These are phyloP conservation scores for Theobroma cacao DNA, from an alignment of 345 rosid genomes.

Conservation along the genomic window DNA sequence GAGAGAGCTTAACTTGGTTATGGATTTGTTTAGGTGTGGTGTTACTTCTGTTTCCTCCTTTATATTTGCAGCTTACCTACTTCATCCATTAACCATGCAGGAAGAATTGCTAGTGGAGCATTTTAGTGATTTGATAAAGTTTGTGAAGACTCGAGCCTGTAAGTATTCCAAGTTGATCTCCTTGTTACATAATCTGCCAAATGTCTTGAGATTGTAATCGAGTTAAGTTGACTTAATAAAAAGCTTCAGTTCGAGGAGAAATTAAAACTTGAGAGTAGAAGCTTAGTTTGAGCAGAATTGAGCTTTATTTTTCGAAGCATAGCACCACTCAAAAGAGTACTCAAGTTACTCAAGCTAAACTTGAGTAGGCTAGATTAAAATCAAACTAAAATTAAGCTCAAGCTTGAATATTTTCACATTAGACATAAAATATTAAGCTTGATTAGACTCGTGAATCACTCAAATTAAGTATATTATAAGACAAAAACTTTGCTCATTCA, in stretches of 20 bases:
- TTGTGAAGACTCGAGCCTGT: slow-evolving; percentile 87
- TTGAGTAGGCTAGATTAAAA: not conserved
- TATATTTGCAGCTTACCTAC: not conserved
- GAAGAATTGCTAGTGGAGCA: slow-evolving; percentile 92
- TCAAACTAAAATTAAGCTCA: not conserved
- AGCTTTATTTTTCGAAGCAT: not conserved
- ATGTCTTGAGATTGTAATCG: not conserved
- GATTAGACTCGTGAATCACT: not conserved
- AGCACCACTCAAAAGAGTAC: not conserved
- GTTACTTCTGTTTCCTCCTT: not conserved
- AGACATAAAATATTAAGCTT: not conserved
- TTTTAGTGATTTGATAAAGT: slow-evolving; percentile 85
- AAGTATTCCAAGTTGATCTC: slow-evolving; percentile 31
- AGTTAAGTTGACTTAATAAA: not conserved
- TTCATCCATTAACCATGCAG: slow-evolving; percentile 36
- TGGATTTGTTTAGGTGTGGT: not conserved
- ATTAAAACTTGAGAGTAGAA: not conserved
- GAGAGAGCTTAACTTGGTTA: not conserved
- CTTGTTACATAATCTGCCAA: not conserved
- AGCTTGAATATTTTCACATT: not conserved
- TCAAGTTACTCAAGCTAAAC: not conserved
- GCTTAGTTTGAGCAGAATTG: not conserved
- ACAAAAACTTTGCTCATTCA: not conserved
- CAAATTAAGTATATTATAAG: not conserved
- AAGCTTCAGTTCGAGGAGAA: not conserved